Evolutionary conservation across 345 rosid genomes (phyloP), one percentile per base, ranked within the genome.

Genomic region (Bruguiera gymnorhiza): DNA sequence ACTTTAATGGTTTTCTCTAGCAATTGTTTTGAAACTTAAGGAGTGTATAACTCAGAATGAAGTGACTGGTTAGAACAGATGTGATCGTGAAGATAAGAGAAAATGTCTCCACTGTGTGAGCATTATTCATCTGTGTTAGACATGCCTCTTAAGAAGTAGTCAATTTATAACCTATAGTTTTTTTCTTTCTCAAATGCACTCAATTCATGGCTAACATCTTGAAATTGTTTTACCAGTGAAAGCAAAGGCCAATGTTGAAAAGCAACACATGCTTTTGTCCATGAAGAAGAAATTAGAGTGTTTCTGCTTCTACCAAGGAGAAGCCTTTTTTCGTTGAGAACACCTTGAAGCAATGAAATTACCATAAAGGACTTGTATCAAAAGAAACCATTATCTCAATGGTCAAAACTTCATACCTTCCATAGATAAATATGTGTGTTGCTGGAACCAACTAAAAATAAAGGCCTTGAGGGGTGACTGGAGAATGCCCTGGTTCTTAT

Each of bases 381-480:
- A 4, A 60, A 31, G 63, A 27, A 1, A 23, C 2, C 21, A 2
- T 57, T 67, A 8, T 24, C 37, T 59, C 36, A 54, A 48, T 39
- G 46, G 72, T 46, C 54, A 75, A 64, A 66, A 68, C 60, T 66
- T 6, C 85, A 70, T 85, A 93, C 98, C 98, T 93, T 89, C 98
- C 98, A 93, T 59, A 93, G 73, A 83, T 93, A 91, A 75, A 90
- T 80, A 73, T 86, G 97, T 36, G 96, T 89, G 71, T 89, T 91
- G 84, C 88, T 90, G 71, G 97, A 93, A 74, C 97, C 98, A 80
- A 86, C 98, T 82, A 93, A 79, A 79, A 93, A 93, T 77, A 89
- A 86, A 57, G 98, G 91, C 83, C 86, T 85, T 71, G 89, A 87
- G 29, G 98, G 97, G 68, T 93, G 98, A 82, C 87, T 84, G 53